Percentiles rank a stretch among this genome's conserved stretches.
Evolutionary conservation across 2,329 filamentous ascomycete species (phyloP).

Genomic region (Fusarium chuoi): DNA sequence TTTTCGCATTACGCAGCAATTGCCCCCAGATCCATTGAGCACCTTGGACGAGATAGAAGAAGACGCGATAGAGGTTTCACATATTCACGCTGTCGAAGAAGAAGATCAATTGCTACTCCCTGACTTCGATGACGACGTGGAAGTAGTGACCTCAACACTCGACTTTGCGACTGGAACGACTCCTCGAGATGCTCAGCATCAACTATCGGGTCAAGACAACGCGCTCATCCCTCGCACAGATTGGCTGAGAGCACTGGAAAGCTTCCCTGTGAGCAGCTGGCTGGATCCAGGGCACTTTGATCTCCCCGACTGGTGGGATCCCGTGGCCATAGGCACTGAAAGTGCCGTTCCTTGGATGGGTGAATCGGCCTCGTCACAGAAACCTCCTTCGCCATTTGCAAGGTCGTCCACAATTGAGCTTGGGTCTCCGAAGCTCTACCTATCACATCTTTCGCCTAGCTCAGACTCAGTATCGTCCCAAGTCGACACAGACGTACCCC

Average conservation of each 20-base stretch:
- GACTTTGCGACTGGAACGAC: neutral
- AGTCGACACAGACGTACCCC: neutral
- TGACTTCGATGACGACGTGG: neutral
- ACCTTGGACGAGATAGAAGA: neutral
- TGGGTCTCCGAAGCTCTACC: accelerated
- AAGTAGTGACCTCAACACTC: neutral
- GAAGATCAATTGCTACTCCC: neutral
- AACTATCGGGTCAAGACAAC: too few species aligned
- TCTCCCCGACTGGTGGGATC: conserved; percentile 19
- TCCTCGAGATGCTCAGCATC: neutral
- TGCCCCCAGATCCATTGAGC: accelerated
- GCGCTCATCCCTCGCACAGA: neutral
- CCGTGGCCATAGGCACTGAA: neutral
- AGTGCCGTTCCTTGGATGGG: neutral
- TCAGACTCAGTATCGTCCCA: neutral
- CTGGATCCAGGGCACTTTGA: neutral
- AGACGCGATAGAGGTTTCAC: accelerated
- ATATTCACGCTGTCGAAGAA: accelerated
- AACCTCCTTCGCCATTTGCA: neutral
- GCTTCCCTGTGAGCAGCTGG: neutral
- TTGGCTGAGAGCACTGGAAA: neutral
- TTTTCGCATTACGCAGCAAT: neutral
- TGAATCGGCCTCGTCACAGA: neutral
- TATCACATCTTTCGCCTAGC: accelerated
- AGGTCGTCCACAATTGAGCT: neutral